Conservation (phyloP, 192 early-diverging fungal genomes). For the Coemansia sp. region DNA sequence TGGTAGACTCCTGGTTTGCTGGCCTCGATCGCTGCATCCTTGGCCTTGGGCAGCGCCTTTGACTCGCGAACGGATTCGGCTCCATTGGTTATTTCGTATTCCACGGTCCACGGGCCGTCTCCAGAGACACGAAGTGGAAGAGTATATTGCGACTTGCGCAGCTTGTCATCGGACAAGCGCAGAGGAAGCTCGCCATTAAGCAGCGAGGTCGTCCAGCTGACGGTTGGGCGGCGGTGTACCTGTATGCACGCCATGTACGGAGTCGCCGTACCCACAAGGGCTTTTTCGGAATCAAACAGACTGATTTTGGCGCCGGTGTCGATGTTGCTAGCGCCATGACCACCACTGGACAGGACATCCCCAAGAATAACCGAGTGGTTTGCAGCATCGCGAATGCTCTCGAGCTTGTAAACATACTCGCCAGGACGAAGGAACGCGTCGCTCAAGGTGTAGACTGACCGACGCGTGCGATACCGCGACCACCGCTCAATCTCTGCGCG, state of each 20-base stretch:
- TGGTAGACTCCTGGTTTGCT: conserved; percentile 29
- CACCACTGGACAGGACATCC: neutral
- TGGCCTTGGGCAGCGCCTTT: conserved; percentile 7
- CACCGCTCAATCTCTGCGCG: conserved; percentile 14
- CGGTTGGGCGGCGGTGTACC: conserved; percentile 37
- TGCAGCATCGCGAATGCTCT: conserved; percentile 40
- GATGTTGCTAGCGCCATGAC: neutral
- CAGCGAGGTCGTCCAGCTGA: conserved; percentile 20
- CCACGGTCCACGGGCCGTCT: conserved; percentile 42
- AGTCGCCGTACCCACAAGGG: conserved; percentile 17
- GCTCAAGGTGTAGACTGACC: conserved; percentile 27
- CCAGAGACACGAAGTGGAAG: conserved; percentile 33
- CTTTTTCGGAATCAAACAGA: conserved; percentile 20
- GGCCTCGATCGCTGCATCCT: conserved; percentile 26
- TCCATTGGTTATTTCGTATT: conserved; percentile 27
- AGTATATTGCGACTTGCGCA: conserved; percentile 34
- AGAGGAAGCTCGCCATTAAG: conserved; percentile 22
- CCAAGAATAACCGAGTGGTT: conserved; percentile 41
- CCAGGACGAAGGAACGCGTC: conserved; percentile 48
- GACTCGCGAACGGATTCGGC: conserved; percentile 14
- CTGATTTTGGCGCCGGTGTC: neutral
- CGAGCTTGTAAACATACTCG: conserved; percentile 52
- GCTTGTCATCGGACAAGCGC: conserved; percentile 40
- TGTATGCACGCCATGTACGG: conserved; percentile 42
- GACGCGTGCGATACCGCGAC: conserved; percentile 31